These are phyloP conservation scores for Fragaria ananassa DNA, from an alignment of 306 rosid species.

Conservation along the genomic window DNA sequence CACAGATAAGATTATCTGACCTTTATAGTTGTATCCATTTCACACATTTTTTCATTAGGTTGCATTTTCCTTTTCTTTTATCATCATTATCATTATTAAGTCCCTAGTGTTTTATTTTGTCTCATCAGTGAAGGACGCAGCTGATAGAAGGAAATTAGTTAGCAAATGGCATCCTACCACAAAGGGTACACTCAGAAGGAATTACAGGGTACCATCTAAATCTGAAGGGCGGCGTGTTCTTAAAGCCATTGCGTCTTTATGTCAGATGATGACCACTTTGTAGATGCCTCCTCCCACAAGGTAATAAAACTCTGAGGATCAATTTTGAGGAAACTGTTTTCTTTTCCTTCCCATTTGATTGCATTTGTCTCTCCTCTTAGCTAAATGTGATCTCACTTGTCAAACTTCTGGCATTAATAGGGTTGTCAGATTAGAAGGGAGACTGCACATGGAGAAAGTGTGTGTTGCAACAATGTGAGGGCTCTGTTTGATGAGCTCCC, in stretches of 20 bases:
- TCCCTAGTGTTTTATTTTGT: not conserved
- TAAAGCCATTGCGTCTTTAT: slow-evolving; percentile 80
- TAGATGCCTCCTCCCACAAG: slow-evolving; percentile 95
- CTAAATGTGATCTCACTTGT: not conserved
- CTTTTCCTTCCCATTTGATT: not conserved
- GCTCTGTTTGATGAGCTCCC: slow-evolving; percentile 96
- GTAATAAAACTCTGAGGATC: slow-evolving; percentile 29
- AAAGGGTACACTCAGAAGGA: slow-evolving; percentile 90
- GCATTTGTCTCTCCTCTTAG: not conserved
- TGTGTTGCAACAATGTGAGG: slow-evolving; percentile 95
- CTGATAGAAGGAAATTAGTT: slow-evolving; percentile 51
- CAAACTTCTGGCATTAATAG: slow-evolving; percentile 32
- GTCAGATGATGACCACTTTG: slow-evolving; percentile 84
- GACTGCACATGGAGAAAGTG: slow-evolving; percentile 98
- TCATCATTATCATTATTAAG: not conserved
- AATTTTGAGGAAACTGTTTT: not conserved
- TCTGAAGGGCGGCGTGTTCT: slow-evolving; percentile 75
- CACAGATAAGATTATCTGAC: not conserved
- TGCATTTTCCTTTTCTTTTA: not conserved
- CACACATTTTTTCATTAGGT: not conserved
- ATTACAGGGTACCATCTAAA: slow-evolving; percentile 79
- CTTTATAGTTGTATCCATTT: not conserved
- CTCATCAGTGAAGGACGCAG: slow-evolving; percentile 45
- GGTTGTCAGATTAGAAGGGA: slow-evolving; percentile 96
- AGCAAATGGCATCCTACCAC: slow-evolving; percentile 99